Evolutionary conservation across 2,329 filamentous ascomycete genomes (phyloP).

Genomic region (Berkeleyomyces rouxiae): DNA sequence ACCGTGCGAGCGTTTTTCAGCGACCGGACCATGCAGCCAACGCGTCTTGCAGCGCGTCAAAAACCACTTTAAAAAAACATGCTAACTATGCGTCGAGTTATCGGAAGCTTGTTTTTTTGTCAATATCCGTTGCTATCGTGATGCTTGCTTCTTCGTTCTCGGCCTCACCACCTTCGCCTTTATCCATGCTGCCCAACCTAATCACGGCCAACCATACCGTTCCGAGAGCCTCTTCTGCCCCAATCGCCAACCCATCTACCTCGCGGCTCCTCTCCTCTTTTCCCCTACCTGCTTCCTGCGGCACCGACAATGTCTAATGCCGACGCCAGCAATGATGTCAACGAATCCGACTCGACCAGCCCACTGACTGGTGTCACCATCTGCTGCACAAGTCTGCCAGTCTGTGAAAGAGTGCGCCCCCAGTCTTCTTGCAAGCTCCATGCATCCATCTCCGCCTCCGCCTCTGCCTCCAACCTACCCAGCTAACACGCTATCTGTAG

Average conservation of each 20-base stretch:
- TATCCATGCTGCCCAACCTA: neutral
- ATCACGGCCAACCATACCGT: too few relatives aligned
- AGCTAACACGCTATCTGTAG: conserved; percentile 19
- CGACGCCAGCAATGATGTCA: conserved; percentile 2
- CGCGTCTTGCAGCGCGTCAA: neutral
- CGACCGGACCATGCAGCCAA: neutral
- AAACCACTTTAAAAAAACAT: neutral
- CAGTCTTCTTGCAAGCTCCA: neutral
- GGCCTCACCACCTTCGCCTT: neutral
- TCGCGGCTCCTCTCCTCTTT: neutral
- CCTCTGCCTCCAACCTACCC: conserved; percentile 13
- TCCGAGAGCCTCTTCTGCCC: neutral
- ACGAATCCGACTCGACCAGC: conserved; percentile 21
- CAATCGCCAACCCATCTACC: neutral
- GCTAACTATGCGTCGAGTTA: neutral
- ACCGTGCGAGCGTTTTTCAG: neutral
- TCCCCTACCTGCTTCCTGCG: neutral
- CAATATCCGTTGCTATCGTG: neutral
- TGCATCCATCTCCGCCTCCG: neutral
- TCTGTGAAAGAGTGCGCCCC: conserved; percentile 55
- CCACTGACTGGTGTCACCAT: conserved; percentile 59
- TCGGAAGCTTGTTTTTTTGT: neutral
- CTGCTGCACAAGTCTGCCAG: conserved; percentile 73
- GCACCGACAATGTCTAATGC: neutral
- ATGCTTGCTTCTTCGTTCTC: neutral